Base-by-base conservation (phyloP, 768 basidiomycete genomes). In the Lyophyllum decastes region DNA sequence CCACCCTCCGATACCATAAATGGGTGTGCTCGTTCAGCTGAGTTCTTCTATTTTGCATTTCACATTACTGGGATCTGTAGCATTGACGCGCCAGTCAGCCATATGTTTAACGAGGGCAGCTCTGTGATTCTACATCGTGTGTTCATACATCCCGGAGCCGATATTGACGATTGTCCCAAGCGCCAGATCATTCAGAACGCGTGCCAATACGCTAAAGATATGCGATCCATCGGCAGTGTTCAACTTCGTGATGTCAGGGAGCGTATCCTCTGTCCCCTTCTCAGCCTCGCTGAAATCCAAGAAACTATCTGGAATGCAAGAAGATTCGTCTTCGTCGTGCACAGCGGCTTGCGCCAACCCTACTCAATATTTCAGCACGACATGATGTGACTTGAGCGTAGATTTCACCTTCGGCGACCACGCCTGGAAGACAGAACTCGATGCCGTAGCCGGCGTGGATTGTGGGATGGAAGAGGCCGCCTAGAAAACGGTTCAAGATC, bases 271-370 rank as follows among this genome's bases (percentile, higher is more conserved):
- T 1, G 34, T 6, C 25, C 22, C 5, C 30, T 30, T 10, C 40
- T 48, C 16, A 17, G 24, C 16, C 5, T 4, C 12, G 8, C 34
- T 21, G 21, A 45, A 58, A 38, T 54, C 45, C 25, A 64, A 64
- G 40, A 66, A 64, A 16, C 57, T 48, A 11, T 59, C 58, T n/a
- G 65, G 65, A 21, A 64, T 54, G 10, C 44, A 17, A 24, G 71
- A 64, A 7, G 71, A 64, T 11, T 74, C 70, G 9, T 70, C 66
- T 16, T 76, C 61, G 6, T 64, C 53, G 57, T 85, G 81, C 7
- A 83, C 78, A 1, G 82, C 80, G 2, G 81, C 70, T 68, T 83
- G 77, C 1, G 86, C 83, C 16, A 89, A 72, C 33, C 86, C 87
- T 86, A 17, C n/a, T 41, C n/a, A 7, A 52, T 57, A 44, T 38